These are phyloP conservation scores for Triticum timopheevii DNA, from an alignment of 176 grass and related monocot genomes.

Conservation along the genomic window DNA sequence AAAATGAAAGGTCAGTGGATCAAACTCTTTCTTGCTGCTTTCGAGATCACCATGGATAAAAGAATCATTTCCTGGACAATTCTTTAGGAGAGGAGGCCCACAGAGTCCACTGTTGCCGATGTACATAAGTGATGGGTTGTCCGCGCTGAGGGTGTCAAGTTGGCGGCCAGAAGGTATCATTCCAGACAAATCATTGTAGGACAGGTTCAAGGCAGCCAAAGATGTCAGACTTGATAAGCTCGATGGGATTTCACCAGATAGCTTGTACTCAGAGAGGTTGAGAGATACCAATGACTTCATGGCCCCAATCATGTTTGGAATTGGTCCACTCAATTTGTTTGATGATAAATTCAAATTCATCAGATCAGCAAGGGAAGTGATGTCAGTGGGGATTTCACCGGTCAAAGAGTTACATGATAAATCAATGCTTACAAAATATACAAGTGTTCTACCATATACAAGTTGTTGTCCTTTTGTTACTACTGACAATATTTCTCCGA, in stretches of 20 bases:
- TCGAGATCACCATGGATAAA: neutral
- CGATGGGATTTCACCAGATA: no score
- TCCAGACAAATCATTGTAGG: constrained; percentile 18
- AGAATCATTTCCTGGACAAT: neutral
- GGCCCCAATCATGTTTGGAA: no score
- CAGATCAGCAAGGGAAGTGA: constrained; percentile 9
- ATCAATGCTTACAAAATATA: neutral
- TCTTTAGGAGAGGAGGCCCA: constrained; percentile 18
- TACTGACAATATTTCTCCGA: neutral
- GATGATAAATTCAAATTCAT: no score
- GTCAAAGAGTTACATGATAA: constrained; percentile 35
- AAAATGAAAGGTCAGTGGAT: neutral
- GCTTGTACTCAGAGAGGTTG: no score
- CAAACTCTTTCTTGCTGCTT: neutral
- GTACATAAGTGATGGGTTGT: constrained; percentile 27
- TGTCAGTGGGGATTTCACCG: constrained; percentile 28
- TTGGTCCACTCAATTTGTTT: no score
- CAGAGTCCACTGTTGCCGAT: constrained; percentile 14
- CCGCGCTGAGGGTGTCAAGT: constrained; percentile 9
- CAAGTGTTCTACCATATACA: neutral
- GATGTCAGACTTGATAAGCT: neutral
- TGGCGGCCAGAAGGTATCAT: constrained; percentile 5
- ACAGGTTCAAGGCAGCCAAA: constrained; percentile 26
- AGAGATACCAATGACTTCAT: no score
- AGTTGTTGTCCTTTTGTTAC: constrained; percentile 26